Conservation (phyloP, 2,329 filamentous ascomycete genomes). For the Fusarium sp. region DNA sequence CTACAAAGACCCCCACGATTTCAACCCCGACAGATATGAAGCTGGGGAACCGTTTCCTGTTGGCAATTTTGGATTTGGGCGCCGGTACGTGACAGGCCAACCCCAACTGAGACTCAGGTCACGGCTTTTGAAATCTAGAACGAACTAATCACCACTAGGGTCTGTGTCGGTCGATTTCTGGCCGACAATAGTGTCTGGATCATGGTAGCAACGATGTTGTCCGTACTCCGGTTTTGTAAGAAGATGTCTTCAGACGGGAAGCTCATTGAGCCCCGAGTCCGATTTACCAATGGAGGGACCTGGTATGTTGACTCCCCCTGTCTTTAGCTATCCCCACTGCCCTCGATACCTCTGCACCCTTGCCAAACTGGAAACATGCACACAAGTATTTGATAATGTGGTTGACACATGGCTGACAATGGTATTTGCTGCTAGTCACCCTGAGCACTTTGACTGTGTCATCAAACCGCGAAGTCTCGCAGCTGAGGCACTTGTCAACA, state of each 20-base stretch:
- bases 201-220: conserved; percentile 49
- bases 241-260: conserved; percentile 38
- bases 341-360: background rate
- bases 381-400: background rate
- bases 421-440: conserved; percentile 39
- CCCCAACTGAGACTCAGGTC: background rate
- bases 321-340: background rate
- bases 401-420: background rate
- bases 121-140: background rate
- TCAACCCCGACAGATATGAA: conserved; percentile 60
- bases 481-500: conserved; percentile 24
- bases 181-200: conserved; percentile 52
- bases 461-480: conserved; percentile 35
- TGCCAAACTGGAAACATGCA: background rate
- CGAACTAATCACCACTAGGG: conserved; percentile 22
- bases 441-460: conserved; percentile 47
- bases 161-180: conserved; percentile 48
- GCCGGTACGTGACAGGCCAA: conserved; percentile 37
- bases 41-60: conserved; percentile 56
- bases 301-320: conserved; percentile 41
- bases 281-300: conserved; percentile 48
- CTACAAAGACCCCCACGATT: conserved; percentile 55
- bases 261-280: conserved; percentile 42
- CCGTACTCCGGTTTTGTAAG: conserved; percentile 45
- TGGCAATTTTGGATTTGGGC: conserved; percentile 50